phyloP scores from a whole-genome alignment of 441 rosid species.

The Lagerstroemia fauriei region DNA sequence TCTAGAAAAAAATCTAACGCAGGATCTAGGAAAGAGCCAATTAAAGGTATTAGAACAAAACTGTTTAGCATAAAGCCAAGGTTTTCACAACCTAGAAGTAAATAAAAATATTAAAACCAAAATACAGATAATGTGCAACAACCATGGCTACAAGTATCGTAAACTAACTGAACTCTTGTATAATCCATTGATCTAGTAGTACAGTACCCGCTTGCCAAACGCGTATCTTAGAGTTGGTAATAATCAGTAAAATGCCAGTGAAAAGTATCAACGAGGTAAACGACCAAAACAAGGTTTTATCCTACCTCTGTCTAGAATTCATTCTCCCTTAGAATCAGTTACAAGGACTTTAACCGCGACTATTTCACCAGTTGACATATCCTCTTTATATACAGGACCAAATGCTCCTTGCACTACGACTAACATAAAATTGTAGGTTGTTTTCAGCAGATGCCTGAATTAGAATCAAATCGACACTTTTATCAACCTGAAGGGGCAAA shows the following conservation, averaged over 20 bases:
- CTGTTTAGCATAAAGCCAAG: neutral
- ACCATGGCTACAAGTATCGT: neutral
- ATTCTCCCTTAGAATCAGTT: constrained; percentile 90
- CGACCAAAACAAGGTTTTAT: neutral
- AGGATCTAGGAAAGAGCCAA: neutral
- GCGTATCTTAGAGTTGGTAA: neutral
- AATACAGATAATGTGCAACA: neutral
- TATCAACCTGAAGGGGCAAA: neutral
- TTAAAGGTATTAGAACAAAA: too few relatives aligned
- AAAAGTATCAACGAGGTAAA: neutral
- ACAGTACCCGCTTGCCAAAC: neutral
- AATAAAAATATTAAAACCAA: neutral
- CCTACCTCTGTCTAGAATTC: constrained; percentile 94
- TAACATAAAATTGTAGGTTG: constrained; percentile 82
- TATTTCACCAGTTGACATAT: constrained; percentile 80
- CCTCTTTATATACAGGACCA: constrained; percentile 95
- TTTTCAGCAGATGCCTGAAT: constrained; percentile 90
- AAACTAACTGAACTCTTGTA: neutral
- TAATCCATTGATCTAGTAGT: neutral
- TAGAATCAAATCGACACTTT: constrained; percentile 21
- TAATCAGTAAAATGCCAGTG: neutral
- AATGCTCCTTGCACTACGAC: constrained; percentile 92
- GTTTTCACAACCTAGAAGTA: neutral
- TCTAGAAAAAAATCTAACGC: neutral
- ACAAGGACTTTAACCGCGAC: constrained; percentile 94